Base-by-base conservation (phyloP, 306 rosid species). In the Ziziphus jujuba region DNA sequence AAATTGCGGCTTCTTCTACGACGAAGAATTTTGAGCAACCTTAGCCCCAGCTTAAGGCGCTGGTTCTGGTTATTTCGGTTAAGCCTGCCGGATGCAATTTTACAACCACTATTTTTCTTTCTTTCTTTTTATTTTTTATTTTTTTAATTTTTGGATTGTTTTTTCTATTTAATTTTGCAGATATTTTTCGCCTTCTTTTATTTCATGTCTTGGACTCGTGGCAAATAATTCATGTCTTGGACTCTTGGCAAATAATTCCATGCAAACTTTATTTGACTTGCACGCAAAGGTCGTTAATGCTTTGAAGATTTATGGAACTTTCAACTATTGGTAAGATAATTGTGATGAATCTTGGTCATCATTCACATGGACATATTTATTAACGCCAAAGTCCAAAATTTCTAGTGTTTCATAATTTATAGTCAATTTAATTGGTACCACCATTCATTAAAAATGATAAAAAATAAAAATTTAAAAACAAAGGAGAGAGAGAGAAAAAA, bases 1-100 rank as follows among this genome's bases (percentile, higher is more conserved):
- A 67, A 52, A 79, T 5, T 16, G 40, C 69, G 58, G 73, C 40
- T 47, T 75, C 57, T 61, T n/a, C 74, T 38, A 51, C 44, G 22
- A 57, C 28, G 8, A 28, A 28, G 33, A 28, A 28, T 28, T 28
- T 28, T 28, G 3, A 28, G 33, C 4, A 9, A 22, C 25, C 25
- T 14, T 22, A 55, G 35, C 5, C 59, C n/a, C 28, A 13, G 34
- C 44, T 43, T 7, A 64, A 59, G 25, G 9, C 19, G 3, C 48
- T 28, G 28, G 4, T 51, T 59, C 56, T 54, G 73, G 51, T 60
- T 54, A 10, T 25, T 74, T 5, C 59, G 56, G 80, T 63, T 75
- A 49, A 10, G 38, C 0, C 66, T 12, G 0, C 64, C 56, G 15
- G 44, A 5, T 40, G 9, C 22, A 4, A 40, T 40, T 40, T 40